A percentile compares a stretch with the other conserved stretches of the same genome.
phyloP scores from a whole-genome alignment of 352 stramenopile species.

The Phytophthora pistaciae region DNA sequence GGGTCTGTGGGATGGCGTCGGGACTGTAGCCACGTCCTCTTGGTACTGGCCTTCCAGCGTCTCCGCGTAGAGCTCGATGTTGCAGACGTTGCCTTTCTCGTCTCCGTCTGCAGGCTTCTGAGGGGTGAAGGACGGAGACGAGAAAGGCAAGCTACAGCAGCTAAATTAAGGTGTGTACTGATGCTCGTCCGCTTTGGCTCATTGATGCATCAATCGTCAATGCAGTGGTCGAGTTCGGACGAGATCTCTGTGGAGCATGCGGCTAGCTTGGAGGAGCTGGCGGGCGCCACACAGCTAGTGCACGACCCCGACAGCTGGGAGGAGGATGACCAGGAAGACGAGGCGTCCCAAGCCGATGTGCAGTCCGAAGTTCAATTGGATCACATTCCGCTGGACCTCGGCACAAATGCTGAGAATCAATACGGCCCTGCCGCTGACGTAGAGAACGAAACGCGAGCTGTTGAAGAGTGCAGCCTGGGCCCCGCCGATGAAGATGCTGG shows the following conservation, averaged over 20 bases:
- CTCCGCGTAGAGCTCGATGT: slow-evolving; percentile 46
- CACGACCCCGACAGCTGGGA: slow-evolving; percentile 23
- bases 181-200: background rate
- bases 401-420: background rate
- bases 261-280: slow-evolving; percentile 19
- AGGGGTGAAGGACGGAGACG: slow-evolving; percentile 73
- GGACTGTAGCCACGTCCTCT: slow-evolving; percentile 35
- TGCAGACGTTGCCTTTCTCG: slow-evolving; percentile 60
- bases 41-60: slow-evolving; percentile 28
- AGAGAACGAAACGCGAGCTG: slow-evolving; percentile 4
- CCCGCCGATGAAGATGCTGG: slow-evolving; percentile 3
- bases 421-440: background rate
- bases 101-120: slow-evolving; percentile 47
- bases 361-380: slow-evolving; percentile 8
- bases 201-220: too few relatives aligned
- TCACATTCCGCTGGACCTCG: slow-evolving; percentile 21
- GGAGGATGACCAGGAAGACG: slow-evolving; percentile 12
- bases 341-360: slow-evolving; percentile 7
- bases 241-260: background rate
- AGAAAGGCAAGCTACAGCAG: too few relatives aligned
- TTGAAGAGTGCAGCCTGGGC: slow-evolving; percentile 4
- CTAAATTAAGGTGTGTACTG: too few relatives aligned
- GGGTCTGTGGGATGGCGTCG: too few relatives aligned
- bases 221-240: background rate
- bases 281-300: background rate